These are phyloP conservation scores for Aspergillus egyptiacus DNA, from an alignment of 495 filamentous ascomycete species.

Conservation along the genomic window DNA sequence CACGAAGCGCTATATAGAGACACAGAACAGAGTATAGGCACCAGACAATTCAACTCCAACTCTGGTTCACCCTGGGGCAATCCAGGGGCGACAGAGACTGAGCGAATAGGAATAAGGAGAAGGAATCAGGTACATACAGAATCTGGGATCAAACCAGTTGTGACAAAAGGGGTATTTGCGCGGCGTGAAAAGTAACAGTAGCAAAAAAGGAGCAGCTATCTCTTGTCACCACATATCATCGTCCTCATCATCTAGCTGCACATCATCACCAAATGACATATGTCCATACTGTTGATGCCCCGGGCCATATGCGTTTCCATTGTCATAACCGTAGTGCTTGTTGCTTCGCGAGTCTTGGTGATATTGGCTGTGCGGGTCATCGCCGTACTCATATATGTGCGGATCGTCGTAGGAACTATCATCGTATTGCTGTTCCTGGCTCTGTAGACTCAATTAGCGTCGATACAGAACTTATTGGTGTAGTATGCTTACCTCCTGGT, in stretches of 20 bases:
- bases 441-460: conserved; percentile 27
- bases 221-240: conserved; percentile 53
- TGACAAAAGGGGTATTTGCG: conserved; percentile 36
- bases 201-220: conserved; percentile 20
- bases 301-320: conserved; percentile 39
- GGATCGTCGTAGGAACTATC: conserved; percentile 52
- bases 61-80: conserved; percentile 11
- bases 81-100: conserved; percentile 8
- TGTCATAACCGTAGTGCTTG: conserved; percentile 43
- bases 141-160: conserved; percentile 19
- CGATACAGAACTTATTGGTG: neutral
- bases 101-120: conserved; percentile 10
- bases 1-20: conserved; percentile 19
- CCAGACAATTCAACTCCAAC: conserved; percentile 9
- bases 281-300: conserved; percentile 46
- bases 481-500: conserved; percentile 52
- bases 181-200: conserved; percentile 27
- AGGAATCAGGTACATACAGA: conserved; percentile 31
- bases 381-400: conserved; percentile 54
- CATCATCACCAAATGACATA: conserved; percentile 46
- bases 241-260: conserved; percentile 44
- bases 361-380: conserved; percentile 46
- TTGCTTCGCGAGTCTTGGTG: conserved; percentile 48
- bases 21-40: conserved; percentile 11
- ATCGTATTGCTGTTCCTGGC: conserved; percentile 49